Percentiles rank a stretch among this genome's conserved stretches.
These are phyloP conservation scores for Hevea brasiliensis DNA, from an alignment of 345 rosid genomes.

Conservation along the genomic window DNA sequence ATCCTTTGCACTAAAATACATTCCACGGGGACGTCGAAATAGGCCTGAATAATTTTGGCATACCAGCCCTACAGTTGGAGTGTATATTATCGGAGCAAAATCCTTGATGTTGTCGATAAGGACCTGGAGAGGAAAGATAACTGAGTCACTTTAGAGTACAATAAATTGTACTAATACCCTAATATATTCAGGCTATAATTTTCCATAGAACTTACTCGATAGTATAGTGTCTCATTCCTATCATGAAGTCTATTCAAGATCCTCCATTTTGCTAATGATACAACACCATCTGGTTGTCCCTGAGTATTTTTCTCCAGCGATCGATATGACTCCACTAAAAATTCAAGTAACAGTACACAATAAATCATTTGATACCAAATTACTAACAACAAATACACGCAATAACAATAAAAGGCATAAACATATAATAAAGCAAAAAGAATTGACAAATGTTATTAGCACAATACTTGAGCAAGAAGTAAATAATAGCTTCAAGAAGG, in stretches of 20 bases:
- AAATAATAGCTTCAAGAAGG: conserved; percentile 6
- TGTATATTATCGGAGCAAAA: conserved; percentile 91
- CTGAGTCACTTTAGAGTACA: conserved; percentile 2
- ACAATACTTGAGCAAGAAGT: not conserved
- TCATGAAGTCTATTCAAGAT: conserved; percentile 94
- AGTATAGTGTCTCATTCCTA: conserved; percentile 93
- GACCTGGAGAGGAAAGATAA: conserved; percentile 50
- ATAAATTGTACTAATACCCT: not conserved
- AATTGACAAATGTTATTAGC: not conserved
- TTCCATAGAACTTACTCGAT: conserved; percentile 53
- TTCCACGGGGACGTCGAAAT: conserved; percentile 95
- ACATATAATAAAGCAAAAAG: not conserved
- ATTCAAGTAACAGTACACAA: conserved; percentile 13
- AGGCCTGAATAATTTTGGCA: conserved; percentile 98
- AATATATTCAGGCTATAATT: conserved; percentile 16
- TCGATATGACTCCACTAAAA: conserved; percentile 83
- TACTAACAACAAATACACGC: not conserved
- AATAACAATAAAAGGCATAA: not conserved
- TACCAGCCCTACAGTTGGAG: conserved; percentile 95
- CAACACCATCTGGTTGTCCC: conserved; percentile 59
- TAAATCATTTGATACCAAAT: not conserved
- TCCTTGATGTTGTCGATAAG: conserved; percentile 92
- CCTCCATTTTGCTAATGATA: conserved; percentile 95
- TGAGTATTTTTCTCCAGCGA: conserved; percentile 81
- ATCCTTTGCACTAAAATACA: conserved; percentile 99